Conservation (phyloP, 176 grass and related monocot species). For the Ampelocalamus luodianensis region DNA sequence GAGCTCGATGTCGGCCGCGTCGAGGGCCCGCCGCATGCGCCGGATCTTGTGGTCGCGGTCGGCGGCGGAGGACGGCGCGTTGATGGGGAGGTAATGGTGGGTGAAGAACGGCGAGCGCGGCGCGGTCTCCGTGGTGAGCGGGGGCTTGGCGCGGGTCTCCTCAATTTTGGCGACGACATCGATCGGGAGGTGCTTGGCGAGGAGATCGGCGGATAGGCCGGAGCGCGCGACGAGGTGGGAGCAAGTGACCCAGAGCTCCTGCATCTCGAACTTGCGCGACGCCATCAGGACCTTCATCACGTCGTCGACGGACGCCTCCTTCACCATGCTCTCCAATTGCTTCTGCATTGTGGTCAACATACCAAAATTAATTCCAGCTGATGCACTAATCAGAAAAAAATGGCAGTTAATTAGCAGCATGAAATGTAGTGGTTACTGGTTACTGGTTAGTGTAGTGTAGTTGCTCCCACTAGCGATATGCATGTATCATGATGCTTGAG, state of each 20-base stretch:
- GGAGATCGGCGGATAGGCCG: constrained; percentile 80
- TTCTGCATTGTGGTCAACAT: constrained; percentile 52
- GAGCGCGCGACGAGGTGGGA: constrained; percentile 93
- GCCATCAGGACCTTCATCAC: constrained; percentile 96
- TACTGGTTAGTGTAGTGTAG: no score
- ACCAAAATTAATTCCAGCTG: neutral
- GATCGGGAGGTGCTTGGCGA: constrained; percentile 93
- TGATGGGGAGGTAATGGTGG: constrained; percentile 26
- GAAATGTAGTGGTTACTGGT: constrained; percentile 24
- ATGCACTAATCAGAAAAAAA: neutral
- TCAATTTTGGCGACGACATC: constrained; percentile 81
- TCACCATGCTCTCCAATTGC: constrained; percentile 91
- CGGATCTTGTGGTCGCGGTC: constrained; percentile 64
- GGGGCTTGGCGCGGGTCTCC: constrained; percentile 78
- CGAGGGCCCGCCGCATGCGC: constrained; percentile 60
- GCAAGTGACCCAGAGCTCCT: constrained; percentile 84
- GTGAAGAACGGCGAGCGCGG: constrained; percentile 64
- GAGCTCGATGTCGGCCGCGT: constrained; percentile 69
- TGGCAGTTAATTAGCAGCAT: constrained; percentile 10
- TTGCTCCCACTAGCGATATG: neutral
- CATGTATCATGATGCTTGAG: neutral
- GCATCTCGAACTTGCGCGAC: constrained; percentile 87
- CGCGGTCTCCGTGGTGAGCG: constrained; percentile 34
- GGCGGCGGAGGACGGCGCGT: constrained; percentile 9
- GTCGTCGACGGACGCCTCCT: constrained; percentile 96